Evolutionary conservation across 164 flowering plant species (phyloP), one percentile per base, ranked within the genome.

Genomic region (Vitis rotundifolia): DNA sequence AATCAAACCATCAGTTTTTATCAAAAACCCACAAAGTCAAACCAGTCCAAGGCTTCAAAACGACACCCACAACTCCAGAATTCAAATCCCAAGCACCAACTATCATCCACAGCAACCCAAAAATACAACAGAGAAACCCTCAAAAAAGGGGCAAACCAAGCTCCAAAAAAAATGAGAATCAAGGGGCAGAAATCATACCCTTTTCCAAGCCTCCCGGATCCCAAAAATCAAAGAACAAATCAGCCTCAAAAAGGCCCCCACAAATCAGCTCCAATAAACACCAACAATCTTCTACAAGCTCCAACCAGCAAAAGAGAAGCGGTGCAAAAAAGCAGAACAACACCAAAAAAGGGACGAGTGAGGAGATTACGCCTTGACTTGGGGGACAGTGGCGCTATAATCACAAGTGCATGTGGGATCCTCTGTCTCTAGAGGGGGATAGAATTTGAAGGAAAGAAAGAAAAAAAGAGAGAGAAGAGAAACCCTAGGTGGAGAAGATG

Each of bases 351-450:
- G 5, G 52, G 18, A 49, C 8, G 3, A 18, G 12, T 63, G 22
- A 18, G 54, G 49, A 11, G 16, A 19, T 63, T 63, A 19, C 44
- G 67, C 44, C 53, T 49, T 49, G 67, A 49, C 67, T 64, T 22
- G 56, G 2, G 67, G 11, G 12, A 61, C 49, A 37, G 6, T 37
- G 44, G 44, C 44, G 44, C 3, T 3, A 3, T 37, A 37, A 37
- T 37, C 44, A 6, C 6, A 37, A 37, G 7, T 6, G 44, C 44
- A 37, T n/a, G 63, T 28, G 31, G 47, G 28, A n/a, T 44, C 5
- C 14, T 59, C 16, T 59, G 8, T 28, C 63, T 59, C 47, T 59
- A 59, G 48, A 59, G 10, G 6, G 14, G 29, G n/a, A 28, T 26
- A 31, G 12, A 28, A 9, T 47, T 10, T 15, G 49, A 31, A n/a